Base-by-base conservation (phyloP, 2,329 filamentous ascomycete genomes). In the Talaromyces islandicus region DNA sequence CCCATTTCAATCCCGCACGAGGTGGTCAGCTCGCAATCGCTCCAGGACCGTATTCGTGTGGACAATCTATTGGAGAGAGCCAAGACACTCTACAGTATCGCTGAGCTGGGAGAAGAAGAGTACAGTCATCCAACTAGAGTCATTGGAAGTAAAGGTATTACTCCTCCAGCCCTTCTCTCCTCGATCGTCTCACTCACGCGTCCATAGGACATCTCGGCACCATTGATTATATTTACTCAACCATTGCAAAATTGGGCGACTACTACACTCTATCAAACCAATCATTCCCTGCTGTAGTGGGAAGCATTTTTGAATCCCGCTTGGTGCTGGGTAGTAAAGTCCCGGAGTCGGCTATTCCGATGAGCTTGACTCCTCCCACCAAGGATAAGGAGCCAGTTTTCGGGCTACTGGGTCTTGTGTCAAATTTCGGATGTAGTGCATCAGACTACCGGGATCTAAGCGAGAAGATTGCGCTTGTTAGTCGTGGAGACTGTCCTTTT, bases 101-200 rank as follows among this genome's bases (percentile, higher is more conserved):
- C 88, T 0, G 78, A 86, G 70, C 76, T 81, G 57, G 80, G 81
- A 11, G 75, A 82, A 62, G 76, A 80, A 1, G 85, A 89, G 63
- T 88, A 85, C 68, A 83, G 83, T 62, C 87, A 87, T 66, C 88
- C 88, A 1, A 90, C 88, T 1, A 81, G 88, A 57, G 87, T 90
- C 24, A 89, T 90, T 64, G 87, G 88, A 30, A 88, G 85, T 63
- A 69, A 81, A 69, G 85, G 85, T 86, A 73, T 46, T 30, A 14
- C 19, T 57, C 24, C 21, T 46, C 30, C 27, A 17, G 53, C 30
- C 21, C 11, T 30, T 52, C 29, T 35, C 27, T 59, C 35, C 63
- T 70, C 27, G 66, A 72, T 60, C 64, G 69, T 19, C 69, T 74
- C 55, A 70, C 72, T 21, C 69, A 73, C 52, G 63, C 69, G 60